phyloP scores from a whole-genome alignment of 2,329 filamentous ascomycete genomes.

The Aspergillus novofumigatus region DNA sequence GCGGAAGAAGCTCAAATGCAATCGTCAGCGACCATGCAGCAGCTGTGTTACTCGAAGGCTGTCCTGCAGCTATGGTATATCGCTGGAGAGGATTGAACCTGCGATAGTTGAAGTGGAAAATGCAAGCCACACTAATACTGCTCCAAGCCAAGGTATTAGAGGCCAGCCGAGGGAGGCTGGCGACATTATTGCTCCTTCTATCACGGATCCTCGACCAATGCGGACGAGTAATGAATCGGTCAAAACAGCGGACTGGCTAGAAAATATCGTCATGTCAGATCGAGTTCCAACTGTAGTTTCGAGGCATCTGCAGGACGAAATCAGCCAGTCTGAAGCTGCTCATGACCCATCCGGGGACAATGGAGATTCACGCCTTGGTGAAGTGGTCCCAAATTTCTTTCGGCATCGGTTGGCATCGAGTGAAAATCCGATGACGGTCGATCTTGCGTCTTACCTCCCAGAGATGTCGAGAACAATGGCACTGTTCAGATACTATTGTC shows the following conservation, averaged over 20 bases:
- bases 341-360: conserved; percentile 8
- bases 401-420: conserved; percentile 6
- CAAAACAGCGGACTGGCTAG: conserved; percentile 25
- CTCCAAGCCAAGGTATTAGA: too few relatives aligned
- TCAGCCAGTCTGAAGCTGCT: neutral
- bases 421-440: conserved; percentile 19
- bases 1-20: conserved; percentile 50
- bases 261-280: conserved; percentile 27
- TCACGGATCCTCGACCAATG: neutral
- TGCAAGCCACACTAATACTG: neutral
- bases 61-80: conserved; percentile 21
- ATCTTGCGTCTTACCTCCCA: conserved; percentile 24
- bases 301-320: conserved; percentile 14
- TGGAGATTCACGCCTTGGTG: neutral
- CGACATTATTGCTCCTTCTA: neutral
- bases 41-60: conserved; percentile 39
- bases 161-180: neutral
- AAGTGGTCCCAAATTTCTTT: neutral
- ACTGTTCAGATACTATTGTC: conserved; percentile 31
- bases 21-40: conserved; percentile 49
- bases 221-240: conserved; percentile 15
- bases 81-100: too few relatives aligned
- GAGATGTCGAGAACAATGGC: conserved; percentile 23
- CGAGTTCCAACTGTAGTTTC: conserved; percentile 21
- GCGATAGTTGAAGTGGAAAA: neutral